Conservation (phyloP, 106 monocot genomes). For the Gastrodia elata region DNA sequence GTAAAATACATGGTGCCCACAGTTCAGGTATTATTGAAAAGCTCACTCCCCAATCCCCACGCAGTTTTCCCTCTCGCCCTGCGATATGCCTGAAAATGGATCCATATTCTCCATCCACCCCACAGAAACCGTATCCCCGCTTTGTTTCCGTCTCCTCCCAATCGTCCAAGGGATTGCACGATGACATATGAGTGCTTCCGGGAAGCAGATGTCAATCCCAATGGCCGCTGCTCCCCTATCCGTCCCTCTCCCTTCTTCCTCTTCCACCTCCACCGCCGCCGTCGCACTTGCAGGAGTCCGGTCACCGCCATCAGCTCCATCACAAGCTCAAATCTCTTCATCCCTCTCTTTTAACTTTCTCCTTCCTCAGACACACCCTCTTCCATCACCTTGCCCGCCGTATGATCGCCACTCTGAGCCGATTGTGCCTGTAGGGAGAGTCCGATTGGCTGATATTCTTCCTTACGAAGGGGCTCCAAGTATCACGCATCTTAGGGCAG, state of each 20-base stretch:
- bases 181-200: slow-evolving; percentile 28
- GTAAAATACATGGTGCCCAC: too few relatives aligned
- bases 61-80: background rate
- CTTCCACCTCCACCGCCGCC: slow-evolving; percentile 8
- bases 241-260: slow-evolving; percentile 4
- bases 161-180: background rate
- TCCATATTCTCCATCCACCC: too few relatives aligned
- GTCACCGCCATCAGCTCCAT: background rate
- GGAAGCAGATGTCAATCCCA: slow-evolving; percentile 13
- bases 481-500: slow-evolving; percentile 32
- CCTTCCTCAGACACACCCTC: slow-evolving; percentile 8
- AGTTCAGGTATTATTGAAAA: too few relatives aligned
- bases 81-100: background rate
- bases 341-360: slow-evolving; percentile 23
- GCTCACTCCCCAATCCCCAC: background rate
- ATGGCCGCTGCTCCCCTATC: slow-evolving; percentile 8
- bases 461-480: slow-evolving; percentile 57
- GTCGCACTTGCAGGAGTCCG: slow-evolving; percentile 1
- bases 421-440: slow-evolving; percentile 24
- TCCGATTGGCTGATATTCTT: slow-evolving; percentile 41
- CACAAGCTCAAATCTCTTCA: slow-evolving; percentile 14
- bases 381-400: background rate
- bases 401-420: background rate
- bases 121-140: background rate
- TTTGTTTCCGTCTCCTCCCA: background rate